Conservation (phyloP, 106 monocot species). For the Narthecium ossifragum region DNA sequence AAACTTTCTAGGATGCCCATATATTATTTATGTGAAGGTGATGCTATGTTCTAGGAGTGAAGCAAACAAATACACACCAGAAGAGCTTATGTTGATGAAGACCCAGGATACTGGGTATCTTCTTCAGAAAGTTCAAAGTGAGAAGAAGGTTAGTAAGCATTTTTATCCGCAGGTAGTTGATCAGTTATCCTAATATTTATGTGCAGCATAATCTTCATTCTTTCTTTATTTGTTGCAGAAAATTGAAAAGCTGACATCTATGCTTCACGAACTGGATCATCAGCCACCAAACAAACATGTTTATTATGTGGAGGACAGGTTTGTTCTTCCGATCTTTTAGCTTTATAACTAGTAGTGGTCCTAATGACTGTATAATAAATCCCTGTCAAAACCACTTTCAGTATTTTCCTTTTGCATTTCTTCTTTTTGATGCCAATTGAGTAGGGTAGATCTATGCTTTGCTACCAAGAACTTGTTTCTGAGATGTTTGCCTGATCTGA, state of each 20-base stretch:
- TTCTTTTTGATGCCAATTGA: too few species aligned
- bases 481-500: too few species aligned
- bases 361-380: too few species aligned
- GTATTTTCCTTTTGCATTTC: too few species aligned
- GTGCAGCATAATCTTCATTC: neutral
- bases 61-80: slow-evolving; percentile 68
- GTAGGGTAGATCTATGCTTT: too few species aligned
- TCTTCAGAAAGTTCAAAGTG: slow-evolving; percentile 81
- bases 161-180: too few species aligned
- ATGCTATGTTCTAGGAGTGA: slow-evolving; percentile 38
- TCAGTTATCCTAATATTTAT: neutral
- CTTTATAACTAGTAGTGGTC: too few species aligned
- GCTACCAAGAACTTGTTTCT: too few species aligned
- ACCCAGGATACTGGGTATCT: slow-evolving; percentile 88
- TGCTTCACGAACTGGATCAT: slow-evolving; percentile 62
- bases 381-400: too few species aligned
- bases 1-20: neutral
- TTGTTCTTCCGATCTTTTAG: neutral
- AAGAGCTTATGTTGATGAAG: slow-evolving; percentile 88
- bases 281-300: slow-evolving; percentile 58
- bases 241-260: slow-evolving; percentile 68
- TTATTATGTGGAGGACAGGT: slow-evolving; percentile 96
- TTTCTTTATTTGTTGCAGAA: slow-evolving; percentile 41
- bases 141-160: slow-evolving; percentile 92
- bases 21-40: neutral